phyloP scores from a whole-genome alignment of 441 rosid genomes.

The Daphne laureola region DNA sequence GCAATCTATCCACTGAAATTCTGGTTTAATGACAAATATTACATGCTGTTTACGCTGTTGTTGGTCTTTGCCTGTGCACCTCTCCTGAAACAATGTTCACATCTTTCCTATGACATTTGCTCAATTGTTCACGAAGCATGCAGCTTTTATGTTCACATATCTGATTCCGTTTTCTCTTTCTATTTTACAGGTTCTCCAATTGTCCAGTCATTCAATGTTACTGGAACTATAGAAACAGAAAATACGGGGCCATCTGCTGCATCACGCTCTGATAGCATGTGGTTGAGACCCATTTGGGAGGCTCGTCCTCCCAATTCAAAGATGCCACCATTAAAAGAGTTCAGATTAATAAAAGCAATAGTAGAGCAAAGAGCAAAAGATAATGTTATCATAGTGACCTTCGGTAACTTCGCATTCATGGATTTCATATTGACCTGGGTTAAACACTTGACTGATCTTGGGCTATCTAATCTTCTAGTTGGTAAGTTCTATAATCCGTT shows the following conservation, averaged over 20 bases:
- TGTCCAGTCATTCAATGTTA: constrained; percentile 22
- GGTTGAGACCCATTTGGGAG: constrained; percentile 61
- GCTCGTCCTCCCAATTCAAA: constrained; percentile 48
- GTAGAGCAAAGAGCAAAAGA: constrained; percentile 67
- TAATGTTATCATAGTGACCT: constrained; percentile 80
- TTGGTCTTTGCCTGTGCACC: neutral
- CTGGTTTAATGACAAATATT: neutral
- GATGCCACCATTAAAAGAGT: constrained; percentile 73
- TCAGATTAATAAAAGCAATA: constrained; percentile 65
- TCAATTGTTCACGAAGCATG: no score
- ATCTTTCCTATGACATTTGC: no score
- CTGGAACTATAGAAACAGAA: constrained; percentile 25
- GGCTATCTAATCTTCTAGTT: constrained; percentile 78
- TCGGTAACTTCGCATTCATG: constrained; percentile 97
- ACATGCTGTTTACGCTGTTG: neutral
- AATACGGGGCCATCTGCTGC: constrained; percentile 20
- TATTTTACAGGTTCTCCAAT: constrained; percentile 19
- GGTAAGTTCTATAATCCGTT: constrained; percentile 38
- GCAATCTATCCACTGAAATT: neutral
- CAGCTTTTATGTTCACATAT: constrained; percentile 6
- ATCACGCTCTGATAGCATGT: constrained; percentile 20
- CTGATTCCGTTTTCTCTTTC: constrained; percentile 8
- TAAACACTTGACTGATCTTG: constrained; percentile 83
- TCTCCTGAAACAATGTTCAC: neutral
- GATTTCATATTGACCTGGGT: constrained; percentile 99